Evolutionary conservation across 2,329 filamentous ascomycete species (phyloP).

Genomic region (Sclerotinia glacialis): DNA sequence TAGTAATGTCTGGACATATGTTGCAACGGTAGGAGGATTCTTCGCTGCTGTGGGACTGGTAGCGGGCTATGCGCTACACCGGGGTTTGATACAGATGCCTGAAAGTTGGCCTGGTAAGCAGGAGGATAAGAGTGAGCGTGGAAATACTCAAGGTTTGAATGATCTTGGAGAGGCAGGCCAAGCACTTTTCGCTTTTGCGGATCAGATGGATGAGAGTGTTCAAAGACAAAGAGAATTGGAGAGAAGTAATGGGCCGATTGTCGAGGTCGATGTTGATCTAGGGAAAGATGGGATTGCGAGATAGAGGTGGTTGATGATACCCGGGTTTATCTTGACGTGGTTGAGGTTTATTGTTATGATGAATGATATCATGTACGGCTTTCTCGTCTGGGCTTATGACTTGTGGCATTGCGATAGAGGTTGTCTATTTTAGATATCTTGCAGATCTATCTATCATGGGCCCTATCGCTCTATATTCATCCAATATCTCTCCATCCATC

Average conservation of each 20-base stretch:
- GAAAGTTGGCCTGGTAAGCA: slow-evolving; percentile 20
- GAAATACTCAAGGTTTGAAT: slow-evolving; percentile 25
- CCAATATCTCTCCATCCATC: no score
- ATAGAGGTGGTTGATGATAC: neutral
- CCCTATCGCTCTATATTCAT: no score
- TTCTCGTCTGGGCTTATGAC: neutral
- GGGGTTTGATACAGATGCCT: slow-evolving; percentile 36
- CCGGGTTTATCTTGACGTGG: neutral
- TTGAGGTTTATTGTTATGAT: neutral
- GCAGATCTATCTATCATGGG: no score
- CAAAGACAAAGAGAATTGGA: slow-evolving; percentile 25
- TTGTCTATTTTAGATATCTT: neutral
- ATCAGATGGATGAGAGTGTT: slow-evolving; percentile 27
- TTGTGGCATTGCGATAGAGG: neutral
- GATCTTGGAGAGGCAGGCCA: slow-evolving; percentile 36
- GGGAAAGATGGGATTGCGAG: neutral
- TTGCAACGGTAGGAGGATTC: slow-evolving; percentile 32
- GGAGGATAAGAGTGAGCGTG: slow-evolving; percentile 7
- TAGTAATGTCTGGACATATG: slow-evolving; percentile 29
- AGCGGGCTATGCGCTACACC: slow-evolving; percentile 38
- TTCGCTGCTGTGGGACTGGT: slow-evolving; percentile 36
- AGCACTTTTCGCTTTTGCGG: slow-evolving; percentile 32
- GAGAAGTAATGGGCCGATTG: slow-evolving; percentile 25
- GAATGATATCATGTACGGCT: neutral
- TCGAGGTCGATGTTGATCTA: slow-evolving; percentile 31